phyloP scores from a whole-genome alignment of 2,329 filamentous ascomycete genomes.

The Penicillium brevicompactum region DNA sequence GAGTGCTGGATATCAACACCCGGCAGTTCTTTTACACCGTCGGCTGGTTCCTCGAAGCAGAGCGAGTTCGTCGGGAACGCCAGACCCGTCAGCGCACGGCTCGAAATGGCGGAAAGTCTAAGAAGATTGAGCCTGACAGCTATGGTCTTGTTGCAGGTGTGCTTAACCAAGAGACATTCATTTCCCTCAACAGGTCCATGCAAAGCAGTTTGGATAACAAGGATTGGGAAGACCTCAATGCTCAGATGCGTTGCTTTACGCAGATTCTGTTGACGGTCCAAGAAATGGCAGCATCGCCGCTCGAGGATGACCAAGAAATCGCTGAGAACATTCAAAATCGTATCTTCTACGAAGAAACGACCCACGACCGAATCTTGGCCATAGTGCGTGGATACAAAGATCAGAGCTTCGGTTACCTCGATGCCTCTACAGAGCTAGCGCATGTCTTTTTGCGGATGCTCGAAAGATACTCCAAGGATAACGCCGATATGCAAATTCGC shows the following conservation, averaged over 20 bases:
- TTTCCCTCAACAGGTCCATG: constrained; percentile 81
- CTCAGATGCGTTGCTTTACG: constrained; percentile 91
- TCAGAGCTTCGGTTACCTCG: constrained; percentile 90
- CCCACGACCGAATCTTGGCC: constrained; percentile 81
- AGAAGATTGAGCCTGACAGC: constrained; percentile 67
- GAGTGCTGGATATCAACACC: constrained; percentile 74
- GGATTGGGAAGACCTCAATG: constrained; percentile 81
- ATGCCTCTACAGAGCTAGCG: constrained; percentile 85
- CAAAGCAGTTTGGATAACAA: constrained; percentile 78
- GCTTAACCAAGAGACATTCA: constrained; percentile 92
- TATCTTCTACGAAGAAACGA: constrained; percentile 97
- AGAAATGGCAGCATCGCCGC: constrained; percentile 80
- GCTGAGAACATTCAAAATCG: constrained; percentile 95
- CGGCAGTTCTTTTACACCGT: constrained; percentile 91
- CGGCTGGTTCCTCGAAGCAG: constrained; percentile 88
- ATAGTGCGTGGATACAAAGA: constrained; percentile 83
- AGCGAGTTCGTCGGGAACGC: constrained; percentile 68
- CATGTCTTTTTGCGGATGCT: constrained; percentile 92
- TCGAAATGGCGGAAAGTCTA: constrained; percentile 49
- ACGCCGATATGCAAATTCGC: constrained; percentile 88
- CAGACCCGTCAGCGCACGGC: constrained; percentile 55
- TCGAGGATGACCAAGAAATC: constrained; percentile 96
- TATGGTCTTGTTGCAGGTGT: constrained; percentile 88
- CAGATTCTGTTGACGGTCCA: constrained; percentile 91
- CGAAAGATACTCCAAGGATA: constrained; percentile 92